These are phyloP conservation scores for Sordariomycetes sp. DNA, from an alignment of 2,329 filamentous ascomycete species.

Conservation along the genomic window DNA sequence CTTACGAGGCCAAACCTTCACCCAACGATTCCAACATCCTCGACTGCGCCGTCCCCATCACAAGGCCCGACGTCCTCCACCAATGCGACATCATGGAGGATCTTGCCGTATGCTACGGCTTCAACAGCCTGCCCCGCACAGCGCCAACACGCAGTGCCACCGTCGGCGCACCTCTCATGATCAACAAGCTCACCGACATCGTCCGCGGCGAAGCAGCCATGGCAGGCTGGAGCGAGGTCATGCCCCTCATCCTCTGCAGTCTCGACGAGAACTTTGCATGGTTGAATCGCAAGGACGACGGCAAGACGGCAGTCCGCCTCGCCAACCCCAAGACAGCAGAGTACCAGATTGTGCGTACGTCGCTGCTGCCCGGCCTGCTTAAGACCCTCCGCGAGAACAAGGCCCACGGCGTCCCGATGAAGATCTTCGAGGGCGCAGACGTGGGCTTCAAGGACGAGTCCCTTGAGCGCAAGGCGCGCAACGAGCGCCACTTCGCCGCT, in stretches of 20 bases:
- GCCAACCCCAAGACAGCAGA: constrained; percentile 90
- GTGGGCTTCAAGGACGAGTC: constrained; percentile 82
- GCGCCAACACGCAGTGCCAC: constrained; percentile 82
- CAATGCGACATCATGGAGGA: constrained; percentile 99
- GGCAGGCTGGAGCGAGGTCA: constrained; percentile 92
- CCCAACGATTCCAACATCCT: constrained; percentile 59
- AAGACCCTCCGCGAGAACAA: constrained; percentile 95
- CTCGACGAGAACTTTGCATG: constrained; percentile 97
- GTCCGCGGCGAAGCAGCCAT: constrained; percentile 82
- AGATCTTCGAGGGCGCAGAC: constrained; percentile 86
- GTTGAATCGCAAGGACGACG: constrained; percentile 85
- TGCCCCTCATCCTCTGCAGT: constrained; percentile 93
- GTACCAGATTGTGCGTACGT: constrained; percentile 88
- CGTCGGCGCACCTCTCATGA: constrained; percentile 73
- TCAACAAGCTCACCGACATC: constrained; percentile 95
- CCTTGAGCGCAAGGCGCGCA: constrained; percentile 77
- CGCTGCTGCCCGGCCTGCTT: constrained; percentile 74
- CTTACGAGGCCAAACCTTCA: constrained; percentile 72
- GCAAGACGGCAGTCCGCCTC: constrained; percentile 71
- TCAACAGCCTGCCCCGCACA: constrained; percentile 85
- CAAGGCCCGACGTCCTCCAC: constrained; percentile 88
- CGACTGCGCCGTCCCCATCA: constrained; percentile 77
- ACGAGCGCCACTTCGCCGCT: constrained; percentile 93
- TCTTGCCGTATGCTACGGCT: constrained; percentile 91
- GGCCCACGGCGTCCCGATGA: constrained; percentile 77